Percentiles rank a stretch among this genome's conserved stretches.
Evolutionary conservation across 2,329 filamentous ascomycete species (phyloP).

Genomic region (Ascocoryne sarcoides): DNA sequence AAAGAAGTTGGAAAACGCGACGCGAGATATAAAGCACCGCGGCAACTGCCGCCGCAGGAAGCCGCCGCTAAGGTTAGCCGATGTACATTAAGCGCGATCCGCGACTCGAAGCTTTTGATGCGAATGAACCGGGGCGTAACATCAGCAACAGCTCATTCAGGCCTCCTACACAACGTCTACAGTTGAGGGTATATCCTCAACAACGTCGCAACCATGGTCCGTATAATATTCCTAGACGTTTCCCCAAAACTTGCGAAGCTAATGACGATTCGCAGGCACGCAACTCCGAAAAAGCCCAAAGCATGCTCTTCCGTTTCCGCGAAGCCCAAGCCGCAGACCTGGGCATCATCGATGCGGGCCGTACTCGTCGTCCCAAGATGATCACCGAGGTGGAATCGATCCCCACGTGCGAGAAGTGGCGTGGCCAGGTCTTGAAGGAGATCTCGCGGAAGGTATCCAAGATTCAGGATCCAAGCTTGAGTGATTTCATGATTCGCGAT

Average conservation of each 20-base stretch:
- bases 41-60: no score
- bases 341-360: conserved; percentile 88
- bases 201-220: conserved; percentile 24
- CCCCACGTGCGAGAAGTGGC: conserved; percentile 91
- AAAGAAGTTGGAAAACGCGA: conserved; percentile 11
- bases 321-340: conserved; percentile 93
- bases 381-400: conserved; percentile 83
- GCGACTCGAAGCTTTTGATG: no score
- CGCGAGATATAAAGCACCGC: conserved; percentile 4
- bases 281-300: conserved; percentile 97
- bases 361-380: conserved; percentile 79
- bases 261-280: conserved; percentile 54
- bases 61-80: no score
- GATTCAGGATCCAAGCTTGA: conserved; percentile 86
- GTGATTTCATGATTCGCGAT: conserved; percentile 94
- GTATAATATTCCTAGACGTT: neutral
- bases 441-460: conserved; percentile 93
- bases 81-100: no score
- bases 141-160: no score
- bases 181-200: conserved; percentile 1
- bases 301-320: conserved; percentile 99
- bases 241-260: conserved; percentile 2
- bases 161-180: no score
- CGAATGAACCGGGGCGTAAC: no score
- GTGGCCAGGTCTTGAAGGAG: conserved; percentile 93